Conservation (phyloP, 2,329 filamentous ascomycete species). For the Emericellopsis atlantica region DNA sequence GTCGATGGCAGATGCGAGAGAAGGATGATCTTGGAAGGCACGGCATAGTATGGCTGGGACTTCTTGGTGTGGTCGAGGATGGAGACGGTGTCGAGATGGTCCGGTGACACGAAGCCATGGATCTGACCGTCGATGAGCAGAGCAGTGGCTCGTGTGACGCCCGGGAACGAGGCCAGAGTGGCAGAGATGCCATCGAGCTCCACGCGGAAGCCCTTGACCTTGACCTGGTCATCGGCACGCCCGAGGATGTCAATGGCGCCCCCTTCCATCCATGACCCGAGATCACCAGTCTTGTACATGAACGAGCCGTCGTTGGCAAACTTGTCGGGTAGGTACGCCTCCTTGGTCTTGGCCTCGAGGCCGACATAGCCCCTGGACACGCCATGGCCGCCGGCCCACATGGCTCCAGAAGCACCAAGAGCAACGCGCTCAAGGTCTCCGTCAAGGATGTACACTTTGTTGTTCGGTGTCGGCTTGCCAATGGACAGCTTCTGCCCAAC, state of each 20-base stretch:
- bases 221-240: constrained; percentile 10
- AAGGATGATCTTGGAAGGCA: constrained; percentile 31
- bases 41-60: constrained; percentile 40
- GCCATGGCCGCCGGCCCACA: constrained; percentile 35
- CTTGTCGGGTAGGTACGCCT: constrained; percentile 28
- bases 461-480: constrained; percentile 34
- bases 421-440: constrained; percentile 20
- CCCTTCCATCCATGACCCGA: constrained; percentile 6
- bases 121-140: constrained; percentile 18
- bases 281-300: constrained; percentile 28
- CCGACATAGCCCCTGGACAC: constrained; percentile 36
- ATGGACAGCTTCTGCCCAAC: constrained; percentile 27
- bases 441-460: constrained; percentile 33
- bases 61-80: constrained; percentile 26
- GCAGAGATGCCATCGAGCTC: constrained; percentile 28
- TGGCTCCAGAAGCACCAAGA: constrained; percentile 27
- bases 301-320: constrained; percentile 26
- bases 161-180: constrained; percentile 8
- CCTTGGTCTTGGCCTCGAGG: constrained; percentile 28
- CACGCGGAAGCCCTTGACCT: constrained; percentile 8
- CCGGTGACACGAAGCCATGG: constrained; percentile 34
- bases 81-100: constrained; percentile 17
- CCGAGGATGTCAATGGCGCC: constrained; percentile 8
- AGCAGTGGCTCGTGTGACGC: constrained; percentile 12
- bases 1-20: constrained; percentile 34